Base-by-base conservation (phyloP, 164 flowering plant genomes). In the Cinnamomum micranthum region DNA sequence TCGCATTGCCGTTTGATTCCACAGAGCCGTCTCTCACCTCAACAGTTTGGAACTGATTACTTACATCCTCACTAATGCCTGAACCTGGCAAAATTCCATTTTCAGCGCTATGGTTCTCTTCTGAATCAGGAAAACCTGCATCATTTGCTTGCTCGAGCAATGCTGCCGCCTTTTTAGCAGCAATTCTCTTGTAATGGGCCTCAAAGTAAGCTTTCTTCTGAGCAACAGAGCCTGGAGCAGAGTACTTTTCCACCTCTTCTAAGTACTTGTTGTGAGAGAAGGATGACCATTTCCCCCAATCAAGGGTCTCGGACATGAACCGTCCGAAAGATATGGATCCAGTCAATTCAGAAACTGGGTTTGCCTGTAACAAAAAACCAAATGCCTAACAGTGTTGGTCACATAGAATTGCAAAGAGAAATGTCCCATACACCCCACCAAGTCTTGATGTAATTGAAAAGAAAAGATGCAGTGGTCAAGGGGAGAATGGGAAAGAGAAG, bases 121-220 rank as follows among this genome's bases (percentile, higher is more conserved):
- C 81, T 65, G 71, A 20, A 27, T 75, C 82, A 58, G 72, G 4
- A 6, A 20, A 73, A 33, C 55, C 52, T 0, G 71, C 74, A 15
- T 81, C 75, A 78, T 84, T 81, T 72, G 78, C 80, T 79, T 81
- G 82, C 78, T 84, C 88, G 33, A 82, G 80, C 84, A 77, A 76
- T 6, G 87, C 82, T 10, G 86, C 86, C 2, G 88, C 91, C 79
- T 79, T 84, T 82, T 80, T 78, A 31, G 89, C 87, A 52, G 91
- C 91, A 64, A 82, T 79, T 80, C 78, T 84, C 85, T 88, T 91
- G 82, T 85, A 91, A 85, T 86, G 91, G 15, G 97, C 93, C 79
- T 94, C 97, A 81, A 94, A 92, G 66, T 85, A 90, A 22, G 98
- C 98, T 76, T 87, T 91, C 86, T 84, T 94, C 82, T 86, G 84